Base-by-base conservation (phyloP, 2,329 filamentous ascomycete genomes). In the Pyrenophora tritici-repentis region DNA sequence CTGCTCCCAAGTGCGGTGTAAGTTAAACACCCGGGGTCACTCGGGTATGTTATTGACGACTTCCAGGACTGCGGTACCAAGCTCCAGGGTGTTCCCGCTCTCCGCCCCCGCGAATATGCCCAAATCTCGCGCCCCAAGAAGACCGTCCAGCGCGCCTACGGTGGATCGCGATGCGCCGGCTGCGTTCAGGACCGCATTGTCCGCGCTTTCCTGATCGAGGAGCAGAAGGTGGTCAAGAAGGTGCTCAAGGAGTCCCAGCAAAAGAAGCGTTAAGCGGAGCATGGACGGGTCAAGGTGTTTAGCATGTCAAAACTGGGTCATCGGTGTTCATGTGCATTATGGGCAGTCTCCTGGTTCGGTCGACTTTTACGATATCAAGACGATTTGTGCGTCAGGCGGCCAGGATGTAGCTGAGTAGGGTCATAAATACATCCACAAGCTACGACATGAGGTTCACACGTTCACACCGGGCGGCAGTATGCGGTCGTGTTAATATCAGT, bases 211-310 rank as follows among this genome's bases (percentile, higher is more conserved):
- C 83, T 99, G 79, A 97, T 99, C 68, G 95, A 99, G 85, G 94
- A 99, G 87, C 94, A 99, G 86, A 99, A 99, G 90, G 97, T 99
- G 73, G 94, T 99, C 81, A 99, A 99, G 91, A 99, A 99, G 90
- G 94, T 99, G 74, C 86, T 97, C 78, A 97, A 97, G 89, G 93
- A 97, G 86, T 86, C 84, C 62, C 90, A 96, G 83, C 89, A 90
- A 84, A 89, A 89, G 78, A 85, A 83, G 73, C 73, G 71, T 60
- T 78, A 74, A 71, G 65, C 50, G 62, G 53, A 52, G 51, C 52
- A 61, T 61, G 47, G 56, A 57, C 20, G 54, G 57, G 57, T 59
- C 49, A 55, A 59, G 61, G 61, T 62, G 58, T 68, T 57, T 57
- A 63, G 63, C 62, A 66, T 66, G 62, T 66, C 63, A 72, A 70